A percentile compares a stretch with the other conserved stretches of the same genome.
Evolutionary conservation across 208 protist species (phyloP).

Genomic region (Trypanosoma grayi): DNA sequence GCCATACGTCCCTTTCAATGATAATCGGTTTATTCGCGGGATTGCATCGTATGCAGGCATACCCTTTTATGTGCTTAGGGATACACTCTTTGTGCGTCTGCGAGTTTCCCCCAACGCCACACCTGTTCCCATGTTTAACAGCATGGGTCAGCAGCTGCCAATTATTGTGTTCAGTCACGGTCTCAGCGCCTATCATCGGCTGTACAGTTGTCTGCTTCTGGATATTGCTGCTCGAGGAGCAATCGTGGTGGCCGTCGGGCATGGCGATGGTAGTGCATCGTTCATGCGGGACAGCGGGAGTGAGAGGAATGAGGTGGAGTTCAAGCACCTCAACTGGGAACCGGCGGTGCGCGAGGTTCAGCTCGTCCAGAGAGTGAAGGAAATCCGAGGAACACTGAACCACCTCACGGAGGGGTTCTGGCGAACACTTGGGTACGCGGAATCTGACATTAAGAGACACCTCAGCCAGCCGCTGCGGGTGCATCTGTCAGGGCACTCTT

Average conservation of each 20-base stretch:
- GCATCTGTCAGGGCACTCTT: conserved; percentile 75
- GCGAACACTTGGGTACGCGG: conserved; percentile 27
- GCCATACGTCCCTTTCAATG: conserved; percentile 60
- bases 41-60: conserved; percentile 48
- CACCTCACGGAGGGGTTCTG: conserved; percentile 38
- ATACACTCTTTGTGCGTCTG: conserved; percentile 37
- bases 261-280: conserved; percentile 77
- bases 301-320: conserved; percentile 19
- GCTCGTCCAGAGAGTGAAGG: conserved; percentile 46
- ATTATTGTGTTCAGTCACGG: conserved; percentile 84
- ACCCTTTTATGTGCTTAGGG: conserved; percentile 52
- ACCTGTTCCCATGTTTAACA: conserved; percentile 34
- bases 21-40: conserved; percentile 51
- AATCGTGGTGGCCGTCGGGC: conserved; percentile 63
- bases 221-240: conserved; percentile 70
- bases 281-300: conserved; percentile 59
- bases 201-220: conserved; percentile 70
- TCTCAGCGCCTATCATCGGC: conserved; percentile 48
- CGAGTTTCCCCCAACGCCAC: conserved; percentile 20
- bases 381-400: conserved; percentile 39
- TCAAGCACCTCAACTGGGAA: conserved; percentile 38
- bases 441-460: conserved; percentile 33
- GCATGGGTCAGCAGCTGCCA: conserved; percentile 29
- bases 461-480: conserved; percentile 20
- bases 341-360: conserved; percentile 47